Conservation (phyloP, 805 yeast species). For the Ogataea angusta region DNA sequence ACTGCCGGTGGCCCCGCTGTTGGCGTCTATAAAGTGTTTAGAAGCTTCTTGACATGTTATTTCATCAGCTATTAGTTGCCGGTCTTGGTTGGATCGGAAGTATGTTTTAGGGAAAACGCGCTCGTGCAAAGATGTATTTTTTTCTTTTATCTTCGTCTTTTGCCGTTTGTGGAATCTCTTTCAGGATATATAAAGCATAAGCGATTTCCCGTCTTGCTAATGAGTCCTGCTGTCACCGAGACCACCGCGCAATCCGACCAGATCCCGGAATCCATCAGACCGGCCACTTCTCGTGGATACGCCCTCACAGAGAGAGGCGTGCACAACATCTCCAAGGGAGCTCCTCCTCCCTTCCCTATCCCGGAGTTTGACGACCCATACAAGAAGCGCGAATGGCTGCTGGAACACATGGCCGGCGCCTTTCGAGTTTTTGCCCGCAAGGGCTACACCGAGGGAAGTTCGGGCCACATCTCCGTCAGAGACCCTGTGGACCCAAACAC, state of each 20-base stretch:
- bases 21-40: not conserved
- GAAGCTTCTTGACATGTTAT: not conserved
- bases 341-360: slow-evolving; percentile 45
- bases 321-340: slow-evolving; percentile 58
- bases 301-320: slow-evolving; percentile 46
- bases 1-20: not conserved
- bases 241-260: slow-evolving; percentile 9
- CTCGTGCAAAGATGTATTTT: not conserved
- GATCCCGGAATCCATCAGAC: slow-evolving; percentile 26
- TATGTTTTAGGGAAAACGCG: not conserved
- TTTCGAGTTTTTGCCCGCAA: slow-evolving; percentile 79
- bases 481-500: slow-evolving; percentile 80
- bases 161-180: slow-evolving; percentile 4
- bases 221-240: slow-evolving; percentile 18
- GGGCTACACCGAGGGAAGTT: slow-evolving; percentile 72
- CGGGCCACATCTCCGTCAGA: slow-evolving; percentile 83
- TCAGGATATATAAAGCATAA: not conserved
- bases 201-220: not conserved
- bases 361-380: slow-evolving; percentile 50
- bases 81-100: not conserved
- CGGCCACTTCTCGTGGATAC: slow-evolving; percentile 41
- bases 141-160: slow-evolving; percentile 8
- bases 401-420: slow-evolving; percentile 81
- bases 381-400: slow-evolving; percentile 51
- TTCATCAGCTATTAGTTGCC: not conserved